Evolutionary conservation across 371 early-diverging fungal species (phyloP).

Genomic region (Dinochytrium kinnereticum): DNA sequence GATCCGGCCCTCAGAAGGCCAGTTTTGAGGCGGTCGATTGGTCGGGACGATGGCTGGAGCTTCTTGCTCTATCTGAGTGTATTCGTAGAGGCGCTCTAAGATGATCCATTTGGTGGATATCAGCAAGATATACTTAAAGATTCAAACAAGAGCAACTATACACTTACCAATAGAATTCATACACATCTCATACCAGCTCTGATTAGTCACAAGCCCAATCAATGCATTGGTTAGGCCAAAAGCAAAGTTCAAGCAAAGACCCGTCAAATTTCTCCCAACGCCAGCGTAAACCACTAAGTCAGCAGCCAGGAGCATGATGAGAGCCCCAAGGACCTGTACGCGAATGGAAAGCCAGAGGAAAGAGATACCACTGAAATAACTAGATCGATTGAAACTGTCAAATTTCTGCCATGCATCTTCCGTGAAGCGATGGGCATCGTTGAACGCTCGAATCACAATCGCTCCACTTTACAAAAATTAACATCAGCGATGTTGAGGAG

Average conservation of each 20-base stretch:
- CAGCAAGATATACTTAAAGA: neutral
- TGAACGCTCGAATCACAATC: slow-evolving; percentile 77
- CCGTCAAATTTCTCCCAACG: slow-evolving; percentile 76
- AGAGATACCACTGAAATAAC: slow-evolving; percentile 75
- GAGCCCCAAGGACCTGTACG: slow-evolving; percentile 67
- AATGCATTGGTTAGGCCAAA: slow-evolving; percentile 69
- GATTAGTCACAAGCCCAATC: slow-evolving; percentile 73
- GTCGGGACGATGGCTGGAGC: slow-evolving; percentile 58
- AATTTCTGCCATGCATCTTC: slow-evolving; percentile 39
- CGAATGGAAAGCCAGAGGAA: slow-evolving; percentile 86
- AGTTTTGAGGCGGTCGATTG: slow-evolving; percentile 60
- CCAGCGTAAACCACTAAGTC: slow-evolving; percentile 55
- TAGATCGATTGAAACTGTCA: slow-evolving; percentile 70
- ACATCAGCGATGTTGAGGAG: neutral
- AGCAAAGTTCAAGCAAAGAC: slow-evolving; percentile 72
- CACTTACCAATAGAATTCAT: slow-evolving; percentile 60
- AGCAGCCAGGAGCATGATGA: slow-evolving; percentile 74
- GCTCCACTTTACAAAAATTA: slow-evolving; percentile 39
- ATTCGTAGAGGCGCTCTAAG: slow-evolving; percentile 55
- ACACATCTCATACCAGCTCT: slow-evolving; percentile 80
- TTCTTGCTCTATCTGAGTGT: slow-evolving; percentile 71
- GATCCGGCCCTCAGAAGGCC: slow-evolving; percentile 71
- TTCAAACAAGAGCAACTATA: neutral
- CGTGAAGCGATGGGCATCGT: slow-evolving; percentile 41
- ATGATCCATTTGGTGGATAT: no score